A percentile compares a stretch with the other conserved stretches of the same genome.
Evolutionary conservation across 1,139 yeast genomes (phyloP).

Genomic region (Yamadazyma trypodendri): DNA sequence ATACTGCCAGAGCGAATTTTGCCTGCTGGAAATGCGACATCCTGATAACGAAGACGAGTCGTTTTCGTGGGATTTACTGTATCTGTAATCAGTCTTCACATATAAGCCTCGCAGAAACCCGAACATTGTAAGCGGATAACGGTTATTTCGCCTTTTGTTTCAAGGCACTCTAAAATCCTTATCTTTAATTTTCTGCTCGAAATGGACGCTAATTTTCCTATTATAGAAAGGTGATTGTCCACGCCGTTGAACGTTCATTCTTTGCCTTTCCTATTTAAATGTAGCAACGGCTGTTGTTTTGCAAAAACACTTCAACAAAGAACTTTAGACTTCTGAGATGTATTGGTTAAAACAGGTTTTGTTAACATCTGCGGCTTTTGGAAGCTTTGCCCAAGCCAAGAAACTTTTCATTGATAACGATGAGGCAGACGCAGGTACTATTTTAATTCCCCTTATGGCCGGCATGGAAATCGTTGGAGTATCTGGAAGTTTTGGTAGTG

Average conservation of each 20-base stretch:
- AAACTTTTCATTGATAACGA: slow-evolving; percentile 42
- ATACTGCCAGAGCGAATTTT: too few relatives aligned
- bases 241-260: neutral
- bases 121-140: neutral
- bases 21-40: too few relatives aligned
- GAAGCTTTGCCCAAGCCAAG: slow-evolving; percentile 10
- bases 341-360: neutral
- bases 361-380: slow-evolving; percentile 3
- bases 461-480: slow-evolving; percentile 39
- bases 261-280: neutral
- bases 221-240: neutral
- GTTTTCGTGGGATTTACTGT: too few relatives aligned
- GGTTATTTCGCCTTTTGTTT: neutral
- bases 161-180: neutral
- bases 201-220: neutral
- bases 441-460: slow-evolving; percentile 34
- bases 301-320: neutral
- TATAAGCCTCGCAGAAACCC: neutral
- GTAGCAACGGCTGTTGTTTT: neutral
- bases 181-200: neutral
- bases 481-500: slow-evolving; percentile 36
- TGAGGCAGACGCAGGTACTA: slow-evolving; percentile 30
- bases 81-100: too few relatives aligned
- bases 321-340: neutral
- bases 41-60: too few relatives aligned